Conservation (phyloP, 2,329 filamentous ascomycete species). For the Leptosphaerulina australis region DNA sequence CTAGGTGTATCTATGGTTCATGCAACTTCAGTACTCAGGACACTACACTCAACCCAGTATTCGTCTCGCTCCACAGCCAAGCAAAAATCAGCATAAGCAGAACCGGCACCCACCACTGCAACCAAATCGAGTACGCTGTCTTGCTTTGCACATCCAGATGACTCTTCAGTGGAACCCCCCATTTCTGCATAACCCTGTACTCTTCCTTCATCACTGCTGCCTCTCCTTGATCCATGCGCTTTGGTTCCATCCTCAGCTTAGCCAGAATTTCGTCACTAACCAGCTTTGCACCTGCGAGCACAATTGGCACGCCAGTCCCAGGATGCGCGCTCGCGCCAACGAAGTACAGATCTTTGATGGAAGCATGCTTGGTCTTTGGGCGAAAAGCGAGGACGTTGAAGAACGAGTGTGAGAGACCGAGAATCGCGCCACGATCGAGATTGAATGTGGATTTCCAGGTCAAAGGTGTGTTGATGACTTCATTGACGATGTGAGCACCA, state of each 20-base stretch:
- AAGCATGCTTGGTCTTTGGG: slow-evolving; percentile 62
- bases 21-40: background rate
- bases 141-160: slow-evolving; percentile 15
- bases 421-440: slow-evolving; percentile 74
- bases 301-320: slow-evolving; percentile 76
- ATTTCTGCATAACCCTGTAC: slow-evolving; percentile 14
- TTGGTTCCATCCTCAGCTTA: slow-evolving; percentile 33
- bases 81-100: slow-evolving; percentile 7
- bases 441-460: slow-evolving; percentile 73
- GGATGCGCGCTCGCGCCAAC: slow-evolving; percentile 78
- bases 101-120: slow-evolving; percentile 17
- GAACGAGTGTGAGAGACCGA: slow-evolving; percentile 74
- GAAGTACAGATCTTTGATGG: slow-evolving; percentile 66
- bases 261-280: slow-evolving; percentile 60
- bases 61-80: slow-evolving; percentile 12
- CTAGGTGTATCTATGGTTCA: no score
- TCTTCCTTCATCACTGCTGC: slow-evolving; percentile 12
- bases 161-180: slow-evolving; percentile 8
- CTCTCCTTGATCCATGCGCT: slow-evolving; percentile 17
- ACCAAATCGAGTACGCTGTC: slow-evolving; percentile 17
- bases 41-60: slow-evolving; percentile 5
- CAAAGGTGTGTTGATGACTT: slow-evolving; percentile 69
- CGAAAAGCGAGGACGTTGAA: slow-evolving; percentile 74
- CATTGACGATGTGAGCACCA: slow-evolving; percentile 60
- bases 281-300: slow-evolving; percentile 71